Base-by-base conservation (phyloP, 176 grass and related monocot species). In the Carex littledalei region DNA sequence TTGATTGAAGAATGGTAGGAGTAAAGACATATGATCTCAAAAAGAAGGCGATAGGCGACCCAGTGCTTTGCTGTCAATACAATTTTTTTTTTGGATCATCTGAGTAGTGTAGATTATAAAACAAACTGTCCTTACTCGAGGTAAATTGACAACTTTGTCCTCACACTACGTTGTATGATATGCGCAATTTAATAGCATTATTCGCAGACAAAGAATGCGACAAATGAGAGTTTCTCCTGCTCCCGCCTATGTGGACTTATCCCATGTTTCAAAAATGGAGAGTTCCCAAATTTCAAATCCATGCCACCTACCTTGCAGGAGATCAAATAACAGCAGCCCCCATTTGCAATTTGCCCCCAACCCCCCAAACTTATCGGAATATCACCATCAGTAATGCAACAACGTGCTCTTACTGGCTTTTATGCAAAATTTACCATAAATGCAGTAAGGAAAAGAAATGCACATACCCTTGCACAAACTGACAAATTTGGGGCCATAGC, bases 401-500 rank as follows among this genome's bases (percentile, higher is more conserved):
- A 37, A n/a, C 5, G 34, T 52, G 43, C 41, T 52, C 26, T 32
- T 31, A 54, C 26, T 22, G 18, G 35, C 34, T 81, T 39, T 47
- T 15, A 43, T 43, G 34, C 45, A 81, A 63, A 55, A 35, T 22
- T 43, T 55, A 81, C 13, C 13, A 63, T 45, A 43, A 64, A 63
- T 52, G 22, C 16, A 18, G 47, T 50, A 56, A 11, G 3, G 32
- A 35, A 63, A 54, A 49, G 43, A 69, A 11, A 90, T 21, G 0
- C 37, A 18, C 93, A 57, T 98, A 99, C 97, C 97, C 97, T 94
- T 92, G 88, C 53, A 99, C 86, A 34, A 99, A 88, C 67, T 96
- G 93, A 82, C 87, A 92, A 82, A 88, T 91, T 86, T 96, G 91
- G 80, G 93, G 93, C 97, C 97, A 99, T 84, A 99, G 89, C 70